Conservation (phyloP, 73 alveolate species). For the Paramecium caudatum region DNA sequence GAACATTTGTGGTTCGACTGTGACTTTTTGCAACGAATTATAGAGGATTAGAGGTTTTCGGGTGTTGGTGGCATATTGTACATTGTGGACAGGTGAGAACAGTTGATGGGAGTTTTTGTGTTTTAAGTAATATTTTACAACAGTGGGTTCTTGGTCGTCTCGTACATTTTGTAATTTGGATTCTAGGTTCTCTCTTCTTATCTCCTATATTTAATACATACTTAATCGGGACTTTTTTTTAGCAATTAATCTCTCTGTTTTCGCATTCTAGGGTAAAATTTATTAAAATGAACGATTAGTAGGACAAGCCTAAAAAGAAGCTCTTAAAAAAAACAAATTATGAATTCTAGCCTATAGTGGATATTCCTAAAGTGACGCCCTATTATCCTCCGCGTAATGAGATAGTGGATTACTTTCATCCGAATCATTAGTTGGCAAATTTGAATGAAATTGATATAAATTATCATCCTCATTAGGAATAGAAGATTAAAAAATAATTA, state of each 20-base stretch:
- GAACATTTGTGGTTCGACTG: conserved; percentile 21
- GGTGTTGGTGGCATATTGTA: not conserved
- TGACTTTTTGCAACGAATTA: not conserved
- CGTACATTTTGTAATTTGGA: conserved; percentile 9
- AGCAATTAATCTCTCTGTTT: conserved; percentile 10
- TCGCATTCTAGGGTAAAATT: not conserved
- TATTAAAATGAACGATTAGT: not conserved
- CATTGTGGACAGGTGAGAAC: conserved; percentile 43
- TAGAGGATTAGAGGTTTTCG: not conserved
- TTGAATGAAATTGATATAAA: too few relatives aligned
- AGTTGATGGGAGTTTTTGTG: conserved; percentile 7
- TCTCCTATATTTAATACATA: conserved; percentile 3
- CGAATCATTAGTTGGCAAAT: too few relatives aligned
- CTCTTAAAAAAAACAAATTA: too few relatives aligned
- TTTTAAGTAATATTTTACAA: not conserved
- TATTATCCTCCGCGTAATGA: too few relatives aligned
- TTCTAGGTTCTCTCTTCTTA: conserved; percentile 26
- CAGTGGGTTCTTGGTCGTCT: conserved; percentile 14
- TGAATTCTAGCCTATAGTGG: too few relatives aligned
- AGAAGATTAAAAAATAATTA: too few relatives aligned
- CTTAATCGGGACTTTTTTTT: conserved; percentile 39
- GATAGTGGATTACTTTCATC: too few relatives aligned
- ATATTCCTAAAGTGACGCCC: too few relatives aligned
- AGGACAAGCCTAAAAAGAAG: too few relatives aligned
- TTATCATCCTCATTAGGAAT: too few relatives aligned